Percentiles rank a stretch among this genome's conserved stretches.
Conservation (phyloP, 2,329 filamentous ascomycete genomes). For the Dendryphion nanum region DNA sequence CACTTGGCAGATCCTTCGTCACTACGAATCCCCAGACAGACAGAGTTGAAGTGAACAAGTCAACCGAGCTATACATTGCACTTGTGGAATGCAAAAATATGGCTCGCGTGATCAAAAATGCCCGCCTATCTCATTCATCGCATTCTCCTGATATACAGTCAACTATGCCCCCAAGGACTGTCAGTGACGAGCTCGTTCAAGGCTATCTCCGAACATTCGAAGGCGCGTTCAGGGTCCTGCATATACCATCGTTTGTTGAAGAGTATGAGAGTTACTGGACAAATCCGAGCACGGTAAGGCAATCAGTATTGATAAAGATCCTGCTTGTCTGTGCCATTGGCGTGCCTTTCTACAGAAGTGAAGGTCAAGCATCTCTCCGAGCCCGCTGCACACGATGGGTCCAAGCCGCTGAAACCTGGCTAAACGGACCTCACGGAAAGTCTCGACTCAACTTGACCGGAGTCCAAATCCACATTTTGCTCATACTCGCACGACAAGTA, state of each 20-base stretch:
- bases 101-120: conserved; percentile 52
- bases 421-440: conserved; percentile 55
- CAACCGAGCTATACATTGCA: conserved; percentile 19
- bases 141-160: conserved; percentile 33
- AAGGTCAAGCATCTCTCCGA: conserved; percentile 45
- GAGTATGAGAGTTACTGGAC: conserved; percentile 55
- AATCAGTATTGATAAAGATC: conserved; percentile 52
- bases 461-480: conserved; percentile 47
- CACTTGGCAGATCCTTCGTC: conserved; percentile 14
- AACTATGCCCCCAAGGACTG: conserved; percentile 47
- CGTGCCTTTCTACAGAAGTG: conserved; percentile 49
- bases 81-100: conserved; percentile 50
- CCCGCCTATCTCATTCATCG: conserved; percentile 15
- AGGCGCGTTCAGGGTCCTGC: conserved; percentile 49
- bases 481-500: conserved; percentile 38
- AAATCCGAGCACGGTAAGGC: conserved; percentile 37
- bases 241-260: conserved; percentile 50
- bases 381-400: conserved; percentile 49
- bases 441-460: conserved; percentile 50
- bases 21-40: conserved; percentile 39
- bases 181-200: conserved; percentile 49
- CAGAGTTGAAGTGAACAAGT: conserved; percentile 33
- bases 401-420: conserved; percentile 56
- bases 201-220: conserved; percentile 53
- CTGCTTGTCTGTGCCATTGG: conserved; percentile 38